Evolutionary conservation across 768 basidiomycete species (phyloP).

Genomic region (Tylopilus vinaceipallidus): DNA sequence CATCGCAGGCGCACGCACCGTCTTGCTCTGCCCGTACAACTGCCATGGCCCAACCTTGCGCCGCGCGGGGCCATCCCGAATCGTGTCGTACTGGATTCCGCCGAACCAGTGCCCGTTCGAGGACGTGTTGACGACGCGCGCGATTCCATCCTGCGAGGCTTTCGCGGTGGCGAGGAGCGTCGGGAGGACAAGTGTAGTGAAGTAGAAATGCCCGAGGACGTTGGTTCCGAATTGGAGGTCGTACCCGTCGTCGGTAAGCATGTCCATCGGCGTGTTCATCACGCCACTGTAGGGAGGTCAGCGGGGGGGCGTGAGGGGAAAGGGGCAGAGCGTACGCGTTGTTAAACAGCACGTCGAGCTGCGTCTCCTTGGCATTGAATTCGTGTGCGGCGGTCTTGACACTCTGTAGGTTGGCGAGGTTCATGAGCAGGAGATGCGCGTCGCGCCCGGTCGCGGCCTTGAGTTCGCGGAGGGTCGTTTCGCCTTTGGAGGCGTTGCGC

Average conservation of each 20-base stretch:
- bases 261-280: neutral
- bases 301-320: neutral
- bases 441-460: conserved; percentile 33
- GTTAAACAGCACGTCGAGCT: conserved; percentile 11
- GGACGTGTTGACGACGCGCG: conserved; percentile 34
- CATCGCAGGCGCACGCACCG: conserved; percentile 6
- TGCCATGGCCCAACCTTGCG: conserved; percentile 13
- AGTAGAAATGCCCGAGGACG: conserved; percentile 8
- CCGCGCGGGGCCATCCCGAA: conserved; percentile 38
- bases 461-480: conserved; percentile 40
- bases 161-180: conserved; percentile 24
- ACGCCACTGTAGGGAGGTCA: conserved; percentile 9
- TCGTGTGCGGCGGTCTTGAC: conserved; percentile 31
- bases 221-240: conserved; percentile 9
- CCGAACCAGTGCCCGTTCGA: conserved; percentile 16
- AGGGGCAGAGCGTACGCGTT: conserved; percentile 1
- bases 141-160: conserved; percentile 20
- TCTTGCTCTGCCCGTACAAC: conserved; percentile 33
- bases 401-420: conserved; percentile 32
- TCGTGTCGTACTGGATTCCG: conserved; percentile 36
- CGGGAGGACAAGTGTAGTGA: conserved; percentile 7
- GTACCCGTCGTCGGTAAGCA: conserved; percentile 9
- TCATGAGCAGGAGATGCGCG: conserved; percentile 30
- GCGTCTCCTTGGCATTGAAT: conserved; percentile 19
- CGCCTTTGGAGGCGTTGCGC: conserved; percentile 38